A percentile compares a stretch with the other conserved stretches of the same genome.
Evolutionary conservation across 305 asterid genomes (phyloP).

Genomic region (Fraxinus platypoda): DNA sequence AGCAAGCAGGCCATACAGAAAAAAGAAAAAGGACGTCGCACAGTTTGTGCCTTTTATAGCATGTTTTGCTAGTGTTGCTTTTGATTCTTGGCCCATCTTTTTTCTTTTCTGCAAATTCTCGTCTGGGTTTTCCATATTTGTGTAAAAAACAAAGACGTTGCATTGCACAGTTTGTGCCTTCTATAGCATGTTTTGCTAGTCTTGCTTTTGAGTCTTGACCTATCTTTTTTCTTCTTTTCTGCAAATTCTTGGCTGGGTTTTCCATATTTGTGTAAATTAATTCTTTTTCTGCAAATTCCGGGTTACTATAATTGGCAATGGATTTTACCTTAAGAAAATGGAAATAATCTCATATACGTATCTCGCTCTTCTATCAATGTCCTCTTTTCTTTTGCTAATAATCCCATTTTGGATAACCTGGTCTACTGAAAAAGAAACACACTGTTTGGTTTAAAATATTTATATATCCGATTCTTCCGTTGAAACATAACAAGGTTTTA

Average conservation of each 20-base stretch:
- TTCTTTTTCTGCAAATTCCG: not conserved
- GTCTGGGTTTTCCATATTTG: not conserved
- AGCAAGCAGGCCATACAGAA: no score
- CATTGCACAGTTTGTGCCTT: constrained; percentile 22
- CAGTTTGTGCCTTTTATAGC: constrained; percentile 26
- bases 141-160: not conserved
- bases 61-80: constrained; percentile 29
- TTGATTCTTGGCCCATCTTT: constrained; percentile 15
- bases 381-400: no score
- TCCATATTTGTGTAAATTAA: not conserved
- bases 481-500: not conserved
- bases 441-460: no score
- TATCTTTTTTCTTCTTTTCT: not conserved
- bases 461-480: not conserved
- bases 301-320: not conserved
- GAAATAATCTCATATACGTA: no score
- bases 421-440: not conserved
- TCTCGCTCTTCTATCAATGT: not conserved
- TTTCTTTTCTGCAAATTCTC: not conserved
- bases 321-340: not conserved
- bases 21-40: not conserved
- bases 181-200: constrained; percentile 28
- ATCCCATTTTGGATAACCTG: no score
- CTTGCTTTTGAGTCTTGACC: constrained; percentile 26
- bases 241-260: not conserved